Percentiles rank a stretch among this genome's conserved stretches.
phyloP scores from a whole-genome alignment of 2,329 filamentous ascomycete genomes.

The Herpotrichia juniperi region DNA sequence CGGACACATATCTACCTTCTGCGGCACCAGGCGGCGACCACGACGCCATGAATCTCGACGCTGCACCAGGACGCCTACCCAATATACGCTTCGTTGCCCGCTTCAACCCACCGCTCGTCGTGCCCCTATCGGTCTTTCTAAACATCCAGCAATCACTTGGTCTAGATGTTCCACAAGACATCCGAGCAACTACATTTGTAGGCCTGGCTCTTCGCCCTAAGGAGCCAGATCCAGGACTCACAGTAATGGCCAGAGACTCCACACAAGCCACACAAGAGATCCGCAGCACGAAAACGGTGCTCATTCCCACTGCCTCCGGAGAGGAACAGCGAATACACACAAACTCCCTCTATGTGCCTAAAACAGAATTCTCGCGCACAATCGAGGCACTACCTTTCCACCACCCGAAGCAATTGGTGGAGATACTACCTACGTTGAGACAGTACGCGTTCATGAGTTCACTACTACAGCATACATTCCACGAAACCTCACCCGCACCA shows the following conservation, averaged over 20 bases:
- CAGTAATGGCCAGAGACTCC: conserved; percentile 35
- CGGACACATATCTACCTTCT: conserved; percentile 59
- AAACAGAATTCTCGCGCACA: conserved; percentile 72
- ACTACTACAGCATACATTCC: conserved; percentile 68
- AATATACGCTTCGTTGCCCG: conserved; percentile 76
- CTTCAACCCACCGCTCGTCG: conserved; percentile 74
- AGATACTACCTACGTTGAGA: conserved; percentile 72
- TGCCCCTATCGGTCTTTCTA: conserved; percentile 69
- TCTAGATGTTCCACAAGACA: conserved; percentile 63
- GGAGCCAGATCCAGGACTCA: conserved; percentile 61
- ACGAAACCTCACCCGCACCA: conserved; percentile 36
- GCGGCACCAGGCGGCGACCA: conserved; percentile 47
- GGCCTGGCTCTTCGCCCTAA: conserved; percentile 58
- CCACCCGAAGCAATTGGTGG: conserved; percentile 77
- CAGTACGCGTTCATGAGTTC: conserved; percentile 76
- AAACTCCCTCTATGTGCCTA: conserved; percentile 72
- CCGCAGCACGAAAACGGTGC: conserved; percentile 55
- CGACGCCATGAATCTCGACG: conserved; percentile 61
- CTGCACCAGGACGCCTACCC: conserved; percentile 63
- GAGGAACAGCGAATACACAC: conserved; percentile 44
- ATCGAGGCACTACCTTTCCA: conserved; percentile 75
- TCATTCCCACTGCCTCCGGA: conserved; percentile 37
- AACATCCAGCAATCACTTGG: conserved; percentile 66
- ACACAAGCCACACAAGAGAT: conserved; percentile 61
- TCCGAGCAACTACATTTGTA: conserved; percentile 52